Base-by-base conservation (phyloP, 2,329 filamentous ascomycete species). In the Ophioceras dolichostomum region DNA sequence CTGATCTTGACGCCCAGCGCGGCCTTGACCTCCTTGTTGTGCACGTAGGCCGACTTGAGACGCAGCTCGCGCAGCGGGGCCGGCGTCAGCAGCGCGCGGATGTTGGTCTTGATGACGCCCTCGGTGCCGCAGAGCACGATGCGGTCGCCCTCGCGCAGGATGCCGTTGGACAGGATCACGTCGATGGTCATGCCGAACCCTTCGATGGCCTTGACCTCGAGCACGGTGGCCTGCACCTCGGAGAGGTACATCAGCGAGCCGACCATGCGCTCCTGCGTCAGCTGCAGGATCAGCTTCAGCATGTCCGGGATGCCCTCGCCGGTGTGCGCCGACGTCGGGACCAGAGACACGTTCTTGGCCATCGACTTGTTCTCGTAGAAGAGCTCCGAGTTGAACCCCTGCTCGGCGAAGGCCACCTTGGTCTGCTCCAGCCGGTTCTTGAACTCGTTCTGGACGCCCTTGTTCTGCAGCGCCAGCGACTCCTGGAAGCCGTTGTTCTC, bases 11-110 rank as follows among this genome's bases (percentile, higher is more conserved):
- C 86, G 82, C 91, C 91, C 53, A 98, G 75, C 8, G 91, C 87
- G 16, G 93, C 91, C 70, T 95, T 98, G 65, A 95, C 88, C 60
- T 94, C 87, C 68, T 98, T 96, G 68, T 98, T 95, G 68, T 98
- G 93, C 21, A 98, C 89, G 53, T 98, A 98, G 44, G 80, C 74
- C 3, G 88, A 94, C 65, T 96, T 96, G 51, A 98, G 76, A 58
- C 93, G 87, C 46, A 98, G 63, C 59, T 98, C 91, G 56, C 86
- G 91, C 56, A 98, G 77, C 42, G 87, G 84, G 10, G 87, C 88
- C 2, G 91, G 91, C 4, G 91, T 98, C 37, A 98, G 70, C 19
- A 98, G 72, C 12, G 91, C 93, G 64, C 91, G 78, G 51, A 98
- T 91, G 49, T 95, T 95, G 6, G 91, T 98, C 42, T 80, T 76